Conservation (phyloP, 2,329 filamentous ascomycete genomes). For the Penicillium concentricum region DNA sequence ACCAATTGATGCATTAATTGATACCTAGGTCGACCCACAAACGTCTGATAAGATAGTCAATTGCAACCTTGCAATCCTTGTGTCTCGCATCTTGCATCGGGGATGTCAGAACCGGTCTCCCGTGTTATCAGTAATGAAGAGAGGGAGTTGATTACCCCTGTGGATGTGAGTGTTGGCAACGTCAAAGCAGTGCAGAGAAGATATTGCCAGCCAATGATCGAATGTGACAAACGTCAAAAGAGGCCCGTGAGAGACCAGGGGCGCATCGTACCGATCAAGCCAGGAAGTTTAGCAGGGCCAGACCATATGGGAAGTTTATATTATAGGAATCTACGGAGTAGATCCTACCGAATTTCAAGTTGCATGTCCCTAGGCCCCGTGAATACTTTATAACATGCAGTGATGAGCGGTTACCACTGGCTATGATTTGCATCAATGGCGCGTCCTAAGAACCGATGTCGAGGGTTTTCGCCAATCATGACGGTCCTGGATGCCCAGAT, state of each 20-base stretch:
- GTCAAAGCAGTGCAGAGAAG: background rate
- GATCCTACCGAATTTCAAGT: background rate
- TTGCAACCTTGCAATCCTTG: background rate
- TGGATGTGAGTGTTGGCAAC: background rate
- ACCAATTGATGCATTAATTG: slow-evolving; percentile 9
- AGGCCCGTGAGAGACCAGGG: background rate
- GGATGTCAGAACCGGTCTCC: background rate
- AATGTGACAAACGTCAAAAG: background rate
- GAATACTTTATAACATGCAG: slow-evolving; percentile 15
- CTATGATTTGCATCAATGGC: background rate
- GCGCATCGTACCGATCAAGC: background rate
- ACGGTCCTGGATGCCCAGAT: background rate
- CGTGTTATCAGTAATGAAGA: background rate
- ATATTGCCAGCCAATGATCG: background rate
- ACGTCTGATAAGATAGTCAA: slow-evolving; percentile 15
- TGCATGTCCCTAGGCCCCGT: background rate
- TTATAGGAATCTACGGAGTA: background rate
- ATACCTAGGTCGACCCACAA: slow-evolving; percentile 12
- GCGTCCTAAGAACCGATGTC: background rate
- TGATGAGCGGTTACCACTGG: slow-evolving; percentile 12
- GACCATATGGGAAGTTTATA: background rate
- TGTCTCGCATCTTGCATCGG: background rate
- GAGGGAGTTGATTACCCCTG: background rate
- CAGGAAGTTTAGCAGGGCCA: background rate
- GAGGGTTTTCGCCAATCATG: slow-evolving; percentile 17